Percentiles rank a stretch among this genome's conserved stretches.
Conservation (phyloP, 495 filamentous ascomycete genomes). For the Articulospora tetracladia region DNA sequence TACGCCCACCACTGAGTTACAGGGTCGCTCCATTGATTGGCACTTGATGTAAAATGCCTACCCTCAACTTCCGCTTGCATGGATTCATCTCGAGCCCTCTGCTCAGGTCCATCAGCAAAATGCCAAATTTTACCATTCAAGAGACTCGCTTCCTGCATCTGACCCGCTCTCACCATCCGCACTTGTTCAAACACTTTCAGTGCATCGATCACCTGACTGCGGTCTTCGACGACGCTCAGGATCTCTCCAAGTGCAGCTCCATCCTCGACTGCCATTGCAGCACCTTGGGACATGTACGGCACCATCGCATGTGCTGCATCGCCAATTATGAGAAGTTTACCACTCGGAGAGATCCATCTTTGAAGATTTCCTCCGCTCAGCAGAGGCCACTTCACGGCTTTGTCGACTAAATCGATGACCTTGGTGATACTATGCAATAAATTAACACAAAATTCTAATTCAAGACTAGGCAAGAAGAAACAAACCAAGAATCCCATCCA, state of each 20-base stretch:
- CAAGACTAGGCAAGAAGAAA: too few species aligned
- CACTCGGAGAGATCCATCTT: slow-evolving; percentile 30
- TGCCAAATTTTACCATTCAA: slow-evolving; percentile 22
- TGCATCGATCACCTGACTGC: slow-evolving; percentile 10
- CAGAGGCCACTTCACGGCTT: slow-evolving; percentile 39
- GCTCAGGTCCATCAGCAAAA: slow-evolving; percentile 25
- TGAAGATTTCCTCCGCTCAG: slow-evolving; percentile 28
- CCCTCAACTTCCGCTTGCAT: slow-evolving; percentile 36
- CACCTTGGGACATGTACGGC: slow-evolving; percentile 21
- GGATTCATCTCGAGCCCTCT: slow-evolving; percentile 24
- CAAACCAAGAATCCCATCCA: slow-evolving; percentile 37
- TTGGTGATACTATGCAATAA: too few species aligned
- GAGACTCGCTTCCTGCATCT: slow-evolving; percentile 17
- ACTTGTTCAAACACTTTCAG: slow-evolving; percentile 20
- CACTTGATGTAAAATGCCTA: slow-evolving; percentile 28
- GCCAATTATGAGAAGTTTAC: slow-evolving; percentile 36
- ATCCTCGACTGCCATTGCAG: slow-evolving; percentile 28
- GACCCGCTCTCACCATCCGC: slow-evolving; percentile 16
- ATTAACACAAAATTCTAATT: too few species aligned
- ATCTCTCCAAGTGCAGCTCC: slow-evolving; percentile 34
- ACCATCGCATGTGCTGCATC: slow-evolving; percentile 52
- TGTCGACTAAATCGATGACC: slow-evolving; percentile 33
- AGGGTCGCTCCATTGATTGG: slow-evolving; percentile 48
- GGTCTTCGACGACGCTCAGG: slow-evolving; percentile 13
- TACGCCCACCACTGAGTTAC: slow-evolving; percentile 42